Base-by-base conservation (phyloP, 129 eudicot genomes). In the Flaveria linearis region DNA sequence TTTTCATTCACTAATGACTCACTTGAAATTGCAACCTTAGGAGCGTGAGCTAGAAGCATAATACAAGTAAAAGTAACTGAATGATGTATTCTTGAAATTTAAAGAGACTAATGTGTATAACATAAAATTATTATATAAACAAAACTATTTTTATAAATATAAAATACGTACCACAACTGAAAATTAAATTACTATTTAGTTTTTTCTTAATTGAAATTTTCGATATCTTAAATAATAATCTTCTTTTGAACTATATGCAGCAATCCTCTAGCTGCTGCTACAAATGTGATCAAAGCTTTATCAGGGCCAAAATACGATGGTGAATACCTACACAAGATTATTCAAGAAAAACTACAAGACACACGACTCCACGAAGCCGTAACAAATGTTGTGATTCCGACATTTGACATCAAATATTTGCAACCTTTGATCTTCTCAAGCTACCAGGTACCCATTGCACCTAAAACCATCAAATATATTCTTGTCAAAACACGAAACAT, bases 301-400 rank as follows among this genome's bases (percentile, higher is more conserved):
- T 30, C 79, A 0, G 87, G 86, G 1, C 94, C 94, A 10, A 79
- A 80, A 76, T 82, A 89, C 22, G 76, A 78, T 69, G 91, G 94
- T 16, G 63, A 69, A 73, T 30, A 86, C 60, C 85, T 86, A n/a
- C 94, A 77, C 71, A 30, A 51, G 1, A 23, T 76, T n/a, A 13
- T 84, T 26, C 73, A 47, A 63, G 83, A 82, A 0, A 50, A 52
- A 14, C 69, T 86, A 63, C 43, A 56, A 30, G 60, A 71, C 9
- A 74, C 71, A 20, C 76, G 74, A 67, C 75, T 86, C 45, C 76
- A 76, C 22, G 77, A 89, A 7, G 77, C 89, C 3, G 36, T 89
- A 63, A 89, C 91, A 9, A 86, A 89, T 72, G 80, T 84, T 1
- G 88, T 89, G 43, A 88, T 88, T 53, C 93, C 93, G 20, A 80